Base-by-base conservation (phyloP, 768 basidiomycete species). In the Boletellus emodensis region DNA sequence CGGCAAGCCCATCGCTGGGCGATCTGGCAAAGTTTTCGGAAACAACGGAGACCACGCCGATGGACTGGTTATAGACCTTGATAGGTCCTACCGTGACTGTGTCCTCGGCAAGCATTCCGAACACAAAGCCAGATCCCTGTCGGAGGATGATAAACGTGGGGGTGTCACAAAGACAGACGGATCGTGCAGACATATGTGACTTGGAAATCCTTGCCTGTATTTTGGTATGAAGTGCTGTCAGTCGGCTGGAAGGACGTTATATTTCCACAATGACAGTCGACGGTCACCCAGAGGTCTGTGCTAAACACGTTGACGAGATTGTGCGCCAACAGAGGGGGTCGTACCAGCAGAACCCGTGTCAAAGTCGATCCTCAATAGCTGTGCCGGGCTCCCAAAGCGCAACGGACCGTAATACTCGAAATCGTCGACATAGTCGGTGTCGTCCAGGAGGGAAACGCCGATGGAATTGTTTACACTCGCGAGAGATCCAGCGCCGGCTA, bases 211-310 rank as follows among this genome's bases (percentile, higher is more conserved):
- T 54, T 54, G 9, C 51, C 61, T 3, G 60, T 67, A 39, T 69
- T 56, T 9, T 38, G 54, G 57, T 70, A 82, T 4, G 80, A 76
- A 5, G 61, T 65, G 57, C 81, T 83, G 15, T 55, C 52, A 5
- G 48, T 48, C 3, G 72, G 52, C 18, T 72, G 51, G 53, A 77
- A 82, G 48, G 73, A 72, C 13, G 24, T 14, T 45, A 54, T 61
- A 41, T 66, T 61, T n/a, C 53, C 52, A 52, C 80, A 82, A 14
- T 55, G 34, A 57, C 80, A 81, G 39, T 60, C 46, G 13, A 66
- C 62, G 26, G 77, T 72, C 17, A 76, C 62, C 81, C 84, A 87
- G n/a, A 84, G 70, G 61, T 88, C 86, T 32, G 79, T 71, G 17
- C 10, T 12, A n/a, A 24, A 33, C 17, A 4, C 3, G 28, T 32